phyloP scores from a whole-genome alignment of 2,329 filamentous ascomycete genomes.

The Sarocladiaceae sp. region DNA sequence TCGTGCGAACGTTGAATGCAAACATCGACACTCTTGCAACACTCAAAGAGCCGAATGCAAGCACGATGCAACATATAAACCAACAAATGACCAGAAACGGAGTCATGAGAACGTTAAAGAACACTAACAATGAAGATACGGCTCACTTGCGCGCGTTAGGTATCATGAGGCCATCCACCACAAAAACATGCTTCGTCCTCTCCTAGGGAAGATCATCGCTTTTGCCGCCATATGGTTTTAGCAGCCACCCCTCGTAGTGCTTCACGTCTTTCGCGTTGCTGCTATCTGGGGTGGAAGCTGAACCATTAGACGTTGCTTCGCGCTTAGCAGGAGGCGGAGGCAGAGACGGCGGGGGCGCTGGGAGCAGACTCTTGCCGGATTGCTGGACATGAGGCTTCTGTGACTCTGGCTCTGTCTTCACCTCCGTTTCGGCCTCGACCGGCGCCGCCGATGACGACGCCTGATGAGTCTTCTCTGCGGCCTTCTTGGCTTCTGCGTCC shows the following conservation, averaged over 20 bases:
- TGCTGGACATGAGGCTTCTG: constrained; percentile 8
- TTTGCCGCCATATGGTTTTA: constrained; percentile 32
- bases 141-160: neutral
- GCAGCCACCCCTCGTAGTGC: constrained; percentile 33
- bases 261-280: constrained; percentile 24
- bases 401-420: constrained; percentile 7
- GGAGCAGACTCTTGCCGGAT: constrained; percentile 26
- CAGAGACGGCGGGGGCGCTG: constrained; percentile 33
- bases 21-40: too few species aligned
- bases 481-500: constrained; percentile 15
- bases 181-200: constrained; percentile 10
- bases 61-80: too few species aligned
- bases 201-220: constrained; percentile 27
- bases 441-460: constrained; percentile 4
- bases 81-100: neutral
- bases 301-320: constrained; percentile 27
- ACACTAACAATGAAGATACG: neutral
- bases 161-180: neutral
- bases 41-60: too few species aligned
- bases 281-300: constrained; percentile 17
- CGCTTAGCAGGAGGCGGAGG: constrained; percentile 30
- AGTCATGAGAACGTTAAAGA: neutral
- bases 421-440: constrained; percentile 17
- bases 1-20: neutral
- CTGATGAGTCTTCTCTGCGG: neutral